phyloP scores from a whole-genome alignment of 208 protist genomes.

The Trypanosoma melophagium region DNA sequence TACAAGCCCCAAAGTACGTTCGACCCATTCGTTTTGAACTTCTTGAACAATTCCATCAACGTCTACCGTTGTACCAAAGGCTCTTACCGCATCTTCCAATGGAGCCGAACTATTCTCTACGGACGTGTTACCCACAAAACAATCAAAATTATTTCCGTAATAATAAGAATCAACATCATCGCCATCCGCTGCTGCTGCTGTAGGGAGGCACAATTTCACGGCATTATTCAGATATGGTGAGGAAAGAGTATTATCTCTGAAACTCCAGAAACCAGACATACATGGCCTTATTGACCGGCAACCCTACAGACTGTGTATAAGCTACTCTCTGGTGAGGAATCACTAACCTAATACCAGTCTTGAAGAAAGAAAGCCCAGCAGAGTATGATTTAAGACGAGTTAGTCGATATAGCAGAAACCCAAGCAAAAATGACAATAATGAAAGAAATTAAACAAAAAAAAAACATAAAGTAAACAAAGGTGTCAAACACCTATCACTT shows the following conservation, averaged over 20 bases:
- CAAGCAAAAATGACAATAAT: too few relatives aligned
- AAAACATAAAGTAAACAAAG: too few relatives aligned
- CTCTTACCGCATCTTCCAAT: slow-evolving; percentile 4
- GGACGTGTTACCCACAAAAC: background rate
- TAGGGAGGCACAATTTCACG: slow-evolving; percentile 5
- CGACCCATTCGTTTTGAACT: slow-evolving; percentile 27
- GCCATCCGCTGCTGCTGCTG: background rate
- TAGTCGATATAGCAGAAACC: too few relatives aligned
- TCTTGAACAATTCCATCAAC: slow-evolving; percentile 20
- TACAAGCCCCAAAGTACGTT: slow-evolving; percentile 13
- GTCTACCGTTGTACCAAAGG: slow-evolving; percentile 12
- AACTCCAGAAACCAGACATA: slow-evolving; percentile 78
- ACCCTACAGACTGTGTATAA: too few relatives aligned
- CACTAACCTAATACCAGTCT: too few relatives aligned
- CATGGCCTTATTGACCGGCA: background rate
- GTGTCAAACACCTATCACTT: too few relatives aligned
- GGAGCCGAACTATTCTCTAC: background rate
- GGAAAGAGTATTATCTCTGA: slow-evolving; percentile 31
- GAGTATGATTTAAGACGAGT: too few relatives aligned
- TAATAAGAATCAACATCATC: background rate
- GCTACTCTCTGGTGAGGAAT: too few relatives aligned
- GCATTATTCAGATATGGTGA: slow-evolving; percentile 1
- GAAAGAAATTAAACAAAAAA: too few relatives aligned
- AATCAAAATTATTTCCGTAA: slow-evolving; percentile 1
- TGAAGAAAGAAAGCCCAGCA: too few relatives aligned